These are phyloP conservation scores for Gastrolobium bilobum DNA, from an alignment of 306 rosid species.

Conservation along the genomic window DNA sequence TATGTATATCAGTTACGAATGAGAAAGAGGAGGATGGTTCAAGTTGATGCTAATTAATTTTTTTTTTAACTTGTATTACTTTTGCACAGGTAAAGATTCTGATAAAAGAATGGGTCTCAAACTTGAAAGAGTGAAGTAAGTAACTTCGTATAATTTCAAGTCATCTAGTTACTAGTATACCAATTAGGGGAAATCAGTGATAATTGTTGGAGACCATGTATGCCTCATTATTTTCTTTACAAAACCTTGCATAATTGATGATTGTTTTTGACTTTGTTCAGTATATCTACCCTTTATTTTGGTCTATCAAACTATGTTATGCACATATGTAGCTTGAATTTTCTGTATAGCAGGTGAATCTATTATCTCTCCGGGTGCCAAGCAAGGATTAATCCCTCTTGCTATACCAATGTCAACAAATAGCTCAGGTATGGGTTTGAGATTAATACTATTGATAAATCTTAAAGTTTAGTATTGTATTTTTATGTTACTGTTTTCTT, in stretches of 20 bases:
- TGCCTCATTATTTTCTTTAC: neutral
- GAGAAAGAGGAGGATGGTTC: slow-evolving; percentile 35
- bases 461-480: too few relatives aligned
- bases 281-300: too few relatives aligned
- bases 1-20: slow-evolving; percentile 4
- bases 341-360: too few relatives aligned
- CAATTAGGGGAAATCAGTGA: neutral
- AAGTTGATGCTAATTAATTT: slow-evolving; percentile 36
- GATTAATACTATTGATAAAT: too few relatives aligned
- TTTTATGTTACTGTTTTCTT: too few relatives aligned
- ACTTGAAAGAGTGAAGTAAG: slow-evolving; percentile 89
- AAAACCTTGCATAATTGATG: neutral
- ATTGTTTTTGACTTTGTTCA: too few relatives aligned
- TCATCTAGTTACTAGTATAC: neutral
- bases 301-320: too few relatives aligned
- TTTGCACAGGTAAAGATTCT: slow-evolving; percentile 74
- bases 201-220: neutral
- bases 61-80: slow-evolving; percentile 42
- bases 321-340: too few relatives aligned
- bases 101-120: slow-evolving; percentile 80
- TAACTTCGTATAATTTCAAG: slow-evolving; percentile 31
- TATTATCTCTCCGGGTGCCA: too few relatives aligned
- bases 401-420: too few relatives aligned
- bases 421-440: too few relatives aligned
- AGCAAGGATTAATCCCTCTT: too few relatives aligned